Conservation (phyloP, 2,329 filamentous ascomycete species). For the Colletotrichum navitas region DNA sequence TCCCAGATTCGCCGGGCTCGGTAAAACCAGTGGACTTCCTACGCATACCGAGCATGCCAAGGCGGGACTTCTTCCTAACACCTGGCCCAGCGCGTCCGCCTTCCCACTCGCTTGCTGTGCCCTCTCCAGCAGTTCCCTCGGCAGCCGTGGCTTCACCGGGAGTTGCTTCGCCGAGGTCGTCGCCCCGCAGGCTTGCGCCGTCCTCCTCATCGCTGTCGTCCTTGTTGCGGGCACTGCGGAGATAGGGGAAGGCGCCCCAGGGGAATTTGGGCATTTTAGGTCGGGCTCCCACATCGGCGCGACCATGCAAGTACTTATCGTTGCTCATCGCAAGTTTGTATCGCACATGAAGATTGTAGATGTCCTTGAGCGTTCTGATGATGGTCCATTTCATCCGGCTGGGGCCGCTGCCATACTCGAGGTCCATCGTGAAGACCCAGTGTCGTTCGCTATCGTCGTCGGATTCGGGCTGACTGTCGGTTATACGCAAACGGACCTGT, state of each 20-base stretch:
- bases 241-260: conserved; percentile 87
- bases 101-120: conserved; percentile 51
- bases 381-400: conserved; percentile 98
- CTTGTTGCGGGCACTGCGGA: conserved; percentile 82
- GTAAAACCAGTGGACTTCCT: conserved; percentile 65
- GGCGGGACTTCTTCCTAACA: conserved; percentile 63
- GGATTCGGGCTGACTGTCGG: conserved; percentile 80
- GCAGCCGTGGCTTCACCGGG: conserved; percentile 56
- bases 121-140: conserved; percentile 69
- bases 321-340: conserved; percentile 91
- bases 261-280: conserved; percentile 93
- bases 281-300: conserved; percentile 72
- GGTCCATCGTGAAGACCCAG: conserved; percentile 88
- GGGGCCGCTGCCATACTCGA: conserved; percentile 95
- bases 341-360: conserved; percentile 91
- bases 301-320: conserved; percentile 82
- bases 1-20: conserved; percentile 59
- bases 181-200: conserved; percentile 53
- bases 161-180: conserved; percentile 56
- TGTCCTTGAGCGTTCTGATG: conserved; percentile 86
- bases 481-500: conserved; percentile 90
- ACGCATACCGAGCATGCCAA: conserved; percentile 65
- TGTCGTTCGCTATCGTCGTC: conserved; percentile 76
- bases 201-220: conserved; percentile 86
- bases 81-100: conserved; percentile 41